Base-by-base conservation (phyloP, 1,139 yeast species). In the Dujonia santamariae region DNA sequence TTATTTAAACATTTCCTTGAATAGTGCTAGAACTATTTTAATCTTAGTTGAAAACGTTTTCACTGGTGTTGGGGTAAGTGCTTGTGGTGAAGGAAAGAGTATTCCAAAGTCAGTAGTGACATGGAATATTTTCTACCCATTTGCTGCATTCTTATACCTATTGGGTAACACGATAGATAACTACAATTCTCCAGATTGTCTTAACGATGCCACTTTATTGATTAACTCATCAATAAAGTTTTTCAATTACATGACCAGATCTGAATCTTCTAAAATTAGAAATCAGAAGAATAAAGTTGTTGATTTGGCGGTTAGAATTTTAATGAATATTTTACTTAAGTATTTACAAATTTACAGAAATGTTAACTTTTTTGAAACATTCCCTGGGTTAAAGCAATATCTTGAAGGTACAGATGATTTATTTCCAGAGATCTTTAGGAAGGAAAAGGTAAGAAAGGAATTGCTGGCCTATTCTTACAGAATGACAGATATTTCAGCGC, bases 21-120 rank as follows among this genome's bases (percentile, higher is more conserved):
- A 63, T 36, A 53, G 68, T 15, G 64, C 72, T 2, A 47, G 72
- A 36, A 65, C 71, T 1, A 56, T 66, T 7, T 43, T 66, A 20
- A 47, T 50, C 14, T 40, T 61, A 24, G 48, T 51, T 3, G 46
- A 44, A 11, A 52, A 46, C 27, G 23, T 62, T 12, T 13, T n/a
- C n/a, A n/a, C n/a, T n/a, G n/a, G n/a, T 17, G 50, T 50, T 29
- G 44, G 48, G 15, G 41, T 45, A 40, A 29, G 17, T 9, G 7
- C 4, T n/a, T 4, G 15, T 13, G 17, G 20, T 7, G n/a, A 27
- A 16, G 16, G 20, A 4, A 15, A n/a, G 20, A 15, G 12, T 9
- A 9, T 14, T 9, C 28, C 29, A 8, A n/a, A 4, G 19, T 46
- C 64, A 1, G 59, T 53, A 32, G 48, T 49, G 32, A 60, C 59